Conservation (phyloP, 805 yeast species). For the Metschnikowia henanensis region DNA sequence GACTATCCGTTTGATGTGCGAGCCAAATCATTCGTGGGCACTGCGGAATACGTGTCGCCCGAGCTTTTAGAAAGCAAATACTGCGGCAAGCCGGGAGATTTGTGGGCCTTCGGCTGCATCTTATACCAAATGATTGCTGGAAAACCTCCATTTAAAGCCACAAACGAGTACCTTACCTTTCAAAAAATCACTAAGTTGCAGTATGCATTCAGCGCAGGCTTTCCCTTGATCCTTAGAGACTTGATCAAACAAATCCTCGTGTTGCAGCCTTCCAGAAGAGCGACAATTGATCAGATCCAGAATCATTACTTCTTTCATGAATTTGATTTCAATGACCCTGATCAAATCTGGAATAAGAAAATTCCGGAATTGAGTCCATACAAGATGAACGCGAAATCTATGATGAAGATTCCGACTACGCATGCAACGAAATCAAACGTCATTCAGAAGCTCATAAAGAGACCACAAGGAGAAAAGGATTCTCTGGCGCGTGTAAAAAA, state of each 20-base stretch:
- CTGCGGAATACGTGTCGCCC: conserved; percentile 84
- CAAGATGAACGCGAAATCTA: conserved; percentile 71
- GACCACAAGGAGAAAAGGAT: conserved; percentile 5
- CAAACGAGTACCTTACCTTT: conserved; percentile 78
- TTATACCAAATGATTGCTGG: conserved; percentile 65
- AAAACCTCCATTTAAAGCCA: conserved; percentile 78
- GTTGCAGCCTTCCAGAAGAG: conserved; percentile 69
- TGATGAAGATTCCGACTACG: conserved; percentile 65
- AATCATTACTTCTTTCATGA: conserved; percentile 69
- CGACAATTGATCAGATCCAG: conserved; percentile 56
- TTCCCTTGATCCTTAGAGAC: conserved; percentile 60
- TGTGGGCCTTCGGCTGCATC: conserved; percentile 65
- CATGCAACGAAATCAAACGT: conserved; percentile 5
- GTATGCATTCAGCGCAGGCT: conserved; percentile 65
- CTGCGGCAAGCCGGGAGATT: conserved; percentile 59
- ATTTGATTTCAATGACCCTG: conserved; percentile 65
- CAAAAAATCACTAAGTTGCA: conserved; percentile 80
- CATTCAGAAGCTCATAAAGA: conserved; percentile 4
- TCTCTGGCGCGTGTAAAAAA: background rate
- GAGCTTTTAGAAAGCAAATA: conserved; percentile 73
- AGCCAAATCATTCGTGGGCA: conserved; percentile 83
- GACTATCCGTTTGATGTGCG: conserved; percentile 63
- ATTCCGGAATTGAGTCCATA: conserved; percentile 74
- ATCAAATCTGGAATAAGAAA: conserved; percentile 63
- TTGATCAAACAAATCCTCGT: conserved; percentile 66